Conservation (phyloP, 2,329 filamentous ascomycete species). For the Colletotrichum lentis region DNA sequence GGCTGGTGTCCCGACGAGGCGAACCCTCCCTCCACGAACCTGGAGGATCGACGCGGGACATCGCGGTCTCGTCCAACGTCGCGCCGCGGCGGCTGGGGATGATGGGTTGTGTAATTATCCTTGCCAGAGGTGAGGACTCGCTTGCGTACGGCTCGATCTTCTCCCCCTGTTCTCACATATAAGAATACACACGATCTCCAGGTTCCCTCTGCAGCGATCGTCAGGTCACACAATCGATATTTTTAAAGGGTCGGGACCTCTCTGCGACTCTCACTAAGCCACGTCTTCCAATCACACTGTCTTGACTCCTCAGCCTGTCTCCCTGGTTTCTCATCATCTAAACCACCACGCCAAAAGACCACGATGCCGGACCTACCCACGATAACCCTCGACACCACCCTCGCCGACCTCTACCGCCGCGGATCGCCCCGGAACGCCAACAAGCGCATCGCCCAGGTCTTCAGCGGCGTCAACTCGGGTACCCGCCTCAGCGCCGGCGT, state of each 20-base stretch:
- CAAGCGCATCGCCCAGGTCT: constrained; percentile 45
- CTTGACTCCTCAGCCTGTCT: accelerated
- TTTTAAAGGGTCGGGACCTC: not conserved
- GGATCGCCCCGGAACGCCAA: constrained; percentile 40
- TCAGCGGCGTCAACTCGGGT: constrained; percentile 43
- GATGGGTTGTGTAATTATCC: not conserved
- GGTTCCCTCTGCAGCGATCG: not conserved
- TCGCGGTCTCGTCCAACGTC: constrained; percentile 5
- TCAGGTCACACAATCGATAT: no score
- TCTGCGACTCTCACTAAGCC: not conserved
- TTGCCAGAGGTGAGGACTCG: not conserved
- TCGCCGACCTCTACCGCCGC: constrained; percentile 47
- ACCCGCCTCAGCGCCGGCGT: constrained; percentile 43
- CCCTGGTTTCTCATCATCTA: no score
- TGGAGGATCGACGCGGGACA: not conserved
- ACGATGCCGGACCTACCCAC: constrained; percentile 42
- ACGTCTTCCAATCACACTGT: not conserved
- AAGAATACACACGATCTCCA: not conserved
- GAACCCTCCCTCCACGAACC: constrained; percentile 2
- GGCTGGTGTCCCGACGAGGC: not conserved
- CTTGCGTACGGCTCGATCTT: not conserved
- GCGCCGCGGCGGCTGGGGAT: not conserved
- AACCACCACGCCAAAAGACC: not conserved
- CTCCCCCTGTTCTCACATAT: no score
- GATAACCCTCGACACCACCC: constrained; percentile 47